Conservation (phyloP, 768 basidiomycete genomes). For the Porphyrellus cyaneotinctus region DNA sequence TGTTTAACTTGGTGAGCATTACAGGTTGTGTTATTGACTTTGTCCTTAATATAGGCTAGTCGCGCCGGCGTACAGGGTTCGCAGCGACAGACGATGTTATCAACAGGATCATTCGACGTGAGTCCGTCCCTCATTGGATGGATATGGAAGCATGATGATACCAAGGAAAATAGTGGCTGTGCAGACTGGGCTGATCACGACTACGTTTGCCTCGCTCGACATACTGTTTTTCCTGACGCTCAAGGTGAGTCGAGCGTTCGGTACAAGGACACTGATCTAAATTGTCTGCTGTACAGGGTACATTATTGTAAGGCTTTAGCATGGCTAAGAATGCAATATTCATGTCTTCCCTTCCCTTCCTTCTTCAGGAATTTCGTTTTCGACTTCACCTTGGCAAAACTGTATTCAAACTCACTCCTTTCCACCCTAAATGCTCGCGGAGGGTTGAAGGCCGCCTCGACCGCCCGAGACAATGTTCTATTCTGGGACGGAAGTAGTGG, state of each 20-base stretch:
- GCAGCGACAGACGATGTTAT: neutral
- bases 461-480: neutral
- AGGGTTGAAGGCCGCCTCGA: neutral
- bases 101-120: neutral
- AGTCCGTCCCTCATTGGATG: neutral
- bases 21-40: neutral
- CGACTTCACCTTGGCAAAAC: neutral
- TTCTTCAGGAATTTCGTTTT: neutral
- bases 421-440: neutral
- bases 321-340: no score
- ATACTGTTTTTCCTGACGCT: neutral
- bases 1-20: conserved; percentile 38
- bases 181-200: neutral
- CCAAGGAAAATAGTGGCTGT: neutral
- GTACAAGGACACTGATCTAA: neutral
- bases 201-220: neutral
- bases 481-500: neutral
- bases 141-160: neutral
- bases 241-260: neutral
- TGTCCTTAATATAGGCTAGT: conserved; percentile 20
- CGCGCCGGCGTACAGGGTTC: conserved; percentile 9
- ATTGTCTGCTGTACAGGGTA: neutral
- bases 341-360: neutral
- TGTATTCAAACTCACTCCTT: neutral
- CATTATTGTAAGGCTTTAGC: neutral